Evolutionary conservation across 495 filamentous ascomycete species (phyloP), one percentile per base, ranked within the genome.

Genomic region (Hapsidospora chrysogenum): DNA sequence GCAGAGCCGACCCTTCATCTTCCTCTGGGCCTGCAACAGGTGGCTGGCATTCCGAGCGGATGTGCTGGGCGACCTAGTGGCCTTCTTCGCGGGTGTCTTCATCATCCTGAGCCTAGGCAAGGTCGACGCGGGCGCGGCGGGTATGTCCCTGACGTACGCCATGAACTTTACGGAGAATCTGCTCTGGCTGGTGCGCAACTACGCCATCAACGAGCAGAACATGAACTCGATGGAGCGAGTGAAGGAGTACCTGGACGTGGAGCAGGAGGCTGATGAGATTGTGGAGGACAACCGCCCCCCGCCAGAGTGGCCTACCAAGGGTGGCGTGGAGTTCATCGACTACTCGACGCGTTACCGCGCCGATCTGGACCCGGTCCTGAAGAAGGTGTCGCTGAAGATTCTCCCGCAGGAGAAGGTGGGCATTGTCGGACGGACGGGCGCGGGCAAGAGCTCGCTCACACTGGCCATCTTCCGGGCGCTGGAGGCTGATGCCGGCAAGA

Each of bases 211-310:
- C 45, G 92, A 99, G 53, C 92, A 96, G 57, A 96, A 92, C 55
- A 96, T 99, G 92, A 99, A 99, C 58, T 87, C 85, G 1, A 86
- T 99, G n/a, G 92, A 99, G 58, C 78, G 92, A 36, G 80, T 99
- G 44, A 83, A 86, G 50, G 89, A 99, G 56, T 99, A 95, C 47
- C 71, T 99, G 9, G 85, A 95, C 19, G 80, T 96, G 3, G 89
- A 96, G 47, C 89, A 95, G 47, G 92, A 99, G 54, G 86, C 92
- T 0, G 62, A 61, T 3, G 61, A 80, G 6, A 63, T 93, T 40
- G 74, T 92, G 31, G 72, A 80, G 22, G 72, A 93, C 29, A 79
- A 77, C 32, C 68, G 81, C 22, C 86, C 92, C 6, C 57, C 75
- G 0, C 51, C 63, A 3, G 70, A 80, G 44, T 99, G 92, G 92